Evolutionary conservation across 139 green algal species (phyloP).

Genomic region (Coccomyxa sp.): DNA sequence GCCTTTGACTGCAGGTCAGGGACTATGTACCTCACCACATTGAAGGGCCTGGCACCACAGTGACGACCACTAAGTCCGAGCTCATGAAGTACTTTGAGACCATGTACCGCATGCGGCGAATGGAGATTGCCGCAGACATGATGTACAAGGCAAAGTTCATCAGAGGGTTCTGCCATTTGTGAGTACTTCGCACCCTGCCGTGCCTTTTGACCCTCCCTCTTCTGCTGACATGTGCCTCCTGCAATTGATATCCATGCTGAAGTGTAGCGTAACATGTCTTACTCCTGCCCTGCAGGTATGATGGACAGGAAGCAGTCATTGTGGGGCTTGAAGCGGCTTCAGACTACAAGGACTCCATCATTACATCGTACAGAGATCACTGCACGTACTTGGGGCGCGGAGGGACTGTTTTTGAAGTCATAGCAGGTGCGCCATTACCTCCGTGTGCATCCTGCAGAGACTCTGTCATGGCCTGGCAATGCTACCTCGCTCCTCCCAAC

Average conservation of each 20-base stretch:
- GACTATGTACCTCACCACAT: conserved; percentile 76
- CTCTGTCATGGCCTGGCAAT: no score
- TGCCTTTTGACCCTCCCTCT: no score
- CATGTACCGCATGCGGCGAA: conserved; percentile 87
- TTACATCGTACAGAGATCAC: conserved; percentile 98
- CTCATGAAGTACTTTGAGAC: conserved; percentile 69
- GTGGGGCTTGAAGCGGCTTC: conserved; percentile 89
- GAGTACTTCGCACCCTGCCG: conserved; percentile 20
- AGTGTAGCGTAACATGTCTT: no score
- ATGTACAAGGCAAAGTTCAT: conserved; percentile 95
- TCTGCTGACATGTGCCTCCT: no score
- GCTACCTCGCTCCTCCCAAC: no score
- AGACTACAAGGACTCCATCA: conserved; percentile 86
- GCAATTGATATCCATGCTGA: no score
- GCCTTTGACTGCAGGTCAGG: conserved; percentile 38
- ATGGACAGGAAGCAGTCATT: conserved; percentile 96
- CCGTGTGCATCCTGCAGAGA: no score
- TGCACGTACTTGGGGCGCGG: conserved; percentile 89
- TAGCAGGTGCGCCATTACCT: conserved; percentile 42
- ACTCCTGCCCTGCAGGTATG: conserved; percentile 27
- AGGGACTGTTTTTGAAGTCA: conserved; percentile 79
- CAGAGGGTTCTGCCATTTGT: conserved; percentile 97
- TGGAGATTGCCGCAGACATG: conserved; percentile 95
- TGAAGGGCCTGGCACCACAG: conserved; percentile 69
- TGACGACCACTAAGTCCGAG: conserved; percentile 75